Percentiles rank a stretch among this genome's conserved stretches.
Conservation (phyloP, 2,329 filamentous ascomycete species). For the Colletotrichum somersetense region DNA sequence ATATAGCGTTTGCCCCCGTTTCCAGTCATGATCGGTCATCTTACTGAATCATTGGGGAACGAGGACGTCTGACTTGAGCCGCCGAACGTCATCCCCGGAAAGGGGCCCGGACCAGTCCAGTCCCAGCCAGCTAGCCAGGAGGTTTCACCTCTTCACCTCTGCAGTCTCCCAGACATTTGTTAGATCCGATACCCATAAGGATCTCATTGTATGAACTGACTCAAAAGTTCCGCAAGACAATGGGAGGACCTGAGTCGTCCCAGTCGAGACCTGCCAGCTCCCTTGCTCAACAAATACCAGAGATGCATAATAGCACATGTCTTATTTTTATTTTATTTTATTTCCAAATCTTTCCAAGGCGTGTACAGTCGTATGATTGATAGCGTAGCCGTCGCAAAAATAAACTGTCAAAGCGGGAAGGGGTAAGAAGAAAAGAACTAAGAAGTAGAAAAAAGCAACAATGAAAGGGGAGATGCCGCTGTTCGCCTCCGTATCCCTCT, state of each 20-base stretch:
- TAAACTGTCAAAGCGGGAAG: background rate
- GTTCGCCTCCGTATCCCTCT: conserved; percentile 6
- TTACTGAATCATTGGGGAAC: conserved; percentile 23
- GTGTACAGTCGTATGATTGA: conserved; percentile 3
- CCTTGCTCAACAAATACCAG: conserved; percentile 31
- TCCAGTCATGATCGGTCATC: background rate
- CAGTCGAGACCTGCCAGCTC: conserved; percentile 7
- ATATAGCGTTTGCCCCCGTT: background rate
- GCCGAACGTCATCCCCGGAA: conserved; percentile 11
- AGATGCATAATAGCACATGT: background rate
- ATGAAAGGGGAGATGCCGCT: background rate
- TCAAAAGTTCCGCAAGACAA: conserved; percentile 16
- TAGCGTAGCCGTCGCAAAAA: background rate
- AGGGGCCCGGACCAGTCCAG: background rate
- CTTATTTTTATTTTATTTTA: background rate
- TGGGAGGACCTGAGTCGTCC: background rate
- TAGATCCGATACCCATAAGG: background rate
- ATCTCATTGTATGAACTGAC: conserved; percentile 6
- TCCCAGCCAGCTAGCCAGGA: conserved; percentile 12
- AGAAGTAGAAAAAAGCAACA: conserved; percentile 1
- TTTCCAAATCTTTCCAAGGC: background rate
- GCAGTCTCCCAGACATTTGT: conserved; percentile 10
- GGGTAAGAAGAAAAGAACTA: background rate
- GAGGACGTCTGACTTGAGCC: conserved; percentile 19
- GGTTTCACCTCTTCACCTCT: background rate